These are phyloP conservation scores for Diaporthe ilicicola DNA, from an alignment of 2,329 filamentous ascomycete genomes.

Conservation along the genomic window DNA sequence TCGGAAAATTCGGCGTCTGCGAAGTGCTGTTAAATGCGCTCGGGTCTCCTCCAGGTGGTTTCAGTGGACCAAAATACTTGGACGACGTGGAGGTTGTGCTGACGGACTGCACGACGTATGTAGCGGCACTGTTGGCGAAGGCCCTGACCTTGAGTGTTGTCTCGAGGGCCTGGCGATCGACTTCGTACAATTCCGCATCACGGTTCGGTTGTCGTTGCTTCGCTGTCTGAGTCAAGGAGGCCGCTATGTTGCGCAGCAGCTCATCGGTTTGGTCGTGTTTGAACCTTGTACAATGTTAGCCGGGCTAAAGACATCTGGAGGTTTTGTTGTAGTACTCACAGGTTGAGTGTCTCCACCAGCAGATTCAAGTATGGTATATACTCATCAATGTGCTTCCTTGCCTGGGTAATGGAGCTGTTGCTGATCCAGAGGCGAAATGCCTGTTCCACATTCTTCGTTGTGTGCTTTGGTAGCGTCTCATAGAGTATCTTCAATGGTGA, in stretches of 20 bases:
- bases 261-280: conserved; percentile 20
- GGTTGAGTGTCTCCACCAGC: background rate
- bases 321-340: background rate
- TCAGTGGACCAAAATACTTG: background rate
- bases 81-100: background rate
- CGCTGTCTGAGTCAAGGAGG: background rate
- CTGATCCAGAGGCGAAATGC: conserved; percentile 20
- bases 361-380: conserved; percentile 13
- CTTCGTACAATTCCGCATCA: background rate
- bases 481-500: background rate
- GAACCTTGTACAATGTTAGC: conserved; percentile 5
- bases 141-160: background rate
- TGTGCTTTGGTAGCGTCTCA: background rate
- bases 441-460: background rate
- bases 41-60: background rate
- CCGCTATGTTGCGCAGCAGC: background rate
- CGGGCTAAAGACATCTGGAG: fast-evolving
- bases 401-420: conserved; percentile 3
- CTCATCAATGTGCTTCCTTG: conserved; percentile 11
- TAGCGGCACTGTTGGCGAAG: conserved; percentile 13
- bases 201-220: background rate
- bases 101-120: background rate
- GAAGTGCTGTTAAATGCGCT: background rate
- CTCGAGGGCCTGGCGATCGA: background rate
- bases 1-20: background rate